Evolutionary conservation across 1,139 yeast genomes (phyloP), one percentile per base, ranked within the genome.

Genomic region (Kluyveromyces sp.): DNA sequence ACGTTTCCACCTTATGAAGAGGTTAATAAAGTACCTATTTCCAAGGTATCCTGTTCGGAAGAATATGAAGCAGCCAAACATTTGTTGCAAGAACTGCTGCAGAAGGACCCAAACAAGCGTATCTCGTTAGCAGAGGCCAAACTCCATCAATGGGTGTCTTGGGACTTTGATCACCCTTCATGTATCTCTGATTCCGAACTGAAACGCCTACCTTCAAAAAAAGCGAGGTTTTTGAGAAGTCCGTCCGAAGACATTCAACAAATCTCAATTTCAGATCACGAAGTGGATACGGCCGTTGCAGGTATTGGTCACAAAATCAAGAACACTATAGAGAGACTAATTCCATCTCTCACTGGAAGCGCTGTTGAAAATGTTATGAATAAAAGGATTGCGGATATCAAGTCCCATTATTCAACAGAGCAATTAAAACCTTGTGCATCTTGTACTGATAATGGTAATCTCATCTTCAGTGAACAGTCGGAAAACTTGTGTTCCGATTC

Each of bases 101-200:
- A 75, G 41, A 92, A 88, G 57, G 75, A 87, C 57, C 88, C 95
- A 1, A 57, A 64, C 2, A 67, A 74, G 34, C 74, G 99, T 57
- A 76, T 84, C 29, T 81, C 80, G 20, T 80, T 92, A 30, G 65
- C 70, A 15, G 87, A 83, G 22, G 83, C 89, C 49, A 92, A 89
- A 61, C 65, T 65, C 8, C 96, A 92, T 63, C 85, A 89, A 0
- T 88, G 94, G 46, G 48, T 57, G 3, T 54, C 58, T 29, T 61
- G 65, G 65, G 65, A 61, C 50, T 61, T 58, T 42, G 51, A 58
- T 25, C 57, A 58, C 43, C 29, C 51, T 11, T 34, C 48, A 3
- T 47, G 42, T 15, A 38, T 45, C 28, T 46, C 44, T 32, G 50
- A 46, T n/a, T 45, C 45, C 16, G 42, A 45, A n/a, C 38, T 51